Conservation (phyloP, 768 basidiomycete genomes). For the Boletus reticulatus region DNA sequence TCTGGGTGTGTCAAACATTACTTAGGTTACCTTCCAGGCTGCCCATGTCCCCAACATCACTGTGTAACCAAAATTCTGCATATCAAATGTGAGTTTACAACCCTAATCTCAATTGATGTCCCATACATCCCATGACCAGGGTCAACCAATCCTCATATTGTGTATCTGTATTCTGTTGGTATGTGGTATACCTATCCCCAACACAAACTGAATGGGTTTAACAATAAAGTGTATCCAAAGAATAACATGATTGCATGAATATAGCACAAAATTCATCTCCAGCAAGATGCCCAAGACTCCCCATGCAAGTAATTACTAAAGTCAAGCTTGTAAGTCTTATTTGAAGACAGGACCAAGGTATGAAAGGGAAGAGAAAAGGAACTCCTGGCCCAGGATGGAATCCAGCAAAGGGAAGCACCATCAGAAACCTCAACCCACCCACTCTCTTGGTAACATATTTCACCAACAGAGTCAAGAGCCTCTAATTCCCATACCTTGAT, state of each 20-base stretch:
- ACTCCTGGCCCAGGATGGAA: conserved; percentile 19
- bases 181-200: background rate
- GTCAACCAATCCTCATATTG: too few relatives aligned
- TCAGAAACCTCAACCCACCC: conserved; percentile 16
- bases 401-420: conserved; percentile 14
- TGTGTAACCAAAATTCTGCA: too few relatives aligned
- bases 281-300: conserved; percentile 18
- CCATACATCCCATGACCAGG: too few relatives aligned
- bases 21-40: too few relatives aligned
- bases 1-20: too few relatives aligned
- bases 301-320: conserved; percentile 8
- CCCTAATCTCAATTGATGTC: too few relatives aligned
- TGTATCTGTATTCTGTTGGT: background rate
- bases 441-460: conserved; percentile 9
- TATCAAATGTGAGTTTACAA: too few relatives aligned
- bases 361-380: conserved; percentile 16
- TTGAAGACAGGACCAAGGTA: conserved; percentile 12
- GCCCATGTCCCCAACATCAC: too few relatives aligned
- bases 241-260: too few relatives aligned
- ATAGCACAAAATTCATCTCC: conserved; percentile 8
- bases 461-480: background rate
- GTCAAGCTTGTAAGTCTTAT: conserved; percentile 11
- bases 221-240: background rate
- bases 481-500: conserved; percentile 11
- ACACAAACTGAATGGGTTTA: too few relatives aligned